Percentiles rank a stretch among this genome's conserved stretches.
These are phyloP conservation scores for Nakazawaea laoshanensis DNA, from an alignment of 805 yeast genomes.

Conservation along the genomic window DNA sequence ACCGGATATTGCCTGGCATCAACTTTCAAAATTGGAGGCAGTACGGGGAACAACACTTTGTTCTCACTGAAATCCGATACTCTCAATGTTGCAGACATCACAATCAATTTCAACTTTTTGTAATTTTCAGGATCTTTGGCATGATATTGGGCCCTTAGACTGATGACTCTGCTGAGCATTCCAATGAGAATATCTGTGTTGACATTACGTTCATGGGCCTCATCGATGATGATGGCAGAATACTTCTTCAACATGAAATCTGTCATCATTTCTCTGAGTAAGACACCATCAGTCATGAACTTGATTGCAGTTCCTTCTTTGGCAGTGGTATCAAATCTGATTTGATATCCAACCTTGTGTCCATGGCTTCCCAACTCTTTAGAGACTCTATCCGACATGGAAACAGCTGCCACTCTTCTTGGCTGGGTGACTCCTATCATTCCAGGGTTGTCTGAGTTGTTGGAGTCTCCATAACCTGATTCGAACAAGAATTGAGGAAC, in stretches of 20 bases:
- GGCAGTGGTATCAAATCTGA: slow-evolving; percentile 68
- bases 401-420: slow-evolving; percentile 88
- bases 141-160: slow-evolving; percentile 53
- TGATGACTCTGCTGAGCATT: slow-evolving; percentile 80
- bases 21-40: slow-evolving; percentile 85
- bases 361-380: slow-evolving; percentile 70
- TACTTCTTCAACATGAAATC: slow-evolving; percentile 78
- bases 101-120: slow-evolving; percentile 69
- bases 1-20: slow-evolving; percentile 95
- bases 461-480: slow-evolving; percentile 71
- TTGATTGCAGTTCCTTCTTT: slow-evolving; percentile 63
- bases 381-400: slow-evolving; percentile 80
- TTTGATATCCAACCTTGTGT: slow-evolving; percentile 67
- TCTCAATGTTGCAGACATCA: slow-evolving; percentile 96
- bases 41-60: slow-evolving; percentile 46
- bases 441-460: slow-evolving; percentile 64
- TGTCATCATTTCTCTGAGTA: slow-evolving; percentile 84
- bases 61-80: slow-evolving; percentile 92
- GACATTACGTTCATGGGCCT: slow-evolving; percentile 95
- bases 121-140: slow-evolving; percentile 34
- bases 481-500: slow-evolving; percentile 94
- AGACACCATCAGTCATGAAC: slow-evolving; percentile 93
- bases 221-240: slow-evolving; percentile 86
- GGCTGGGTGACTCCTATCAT: slow-evolving; percentile 97
- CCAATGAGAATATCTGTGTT: slow-evolving; percentile 96